These are phyloP conservation scores for Akanthomyces lecanii DNA, from an alignment of 2,329 filamentous ascomycete species.

Conservation along the genomic window DNA sequence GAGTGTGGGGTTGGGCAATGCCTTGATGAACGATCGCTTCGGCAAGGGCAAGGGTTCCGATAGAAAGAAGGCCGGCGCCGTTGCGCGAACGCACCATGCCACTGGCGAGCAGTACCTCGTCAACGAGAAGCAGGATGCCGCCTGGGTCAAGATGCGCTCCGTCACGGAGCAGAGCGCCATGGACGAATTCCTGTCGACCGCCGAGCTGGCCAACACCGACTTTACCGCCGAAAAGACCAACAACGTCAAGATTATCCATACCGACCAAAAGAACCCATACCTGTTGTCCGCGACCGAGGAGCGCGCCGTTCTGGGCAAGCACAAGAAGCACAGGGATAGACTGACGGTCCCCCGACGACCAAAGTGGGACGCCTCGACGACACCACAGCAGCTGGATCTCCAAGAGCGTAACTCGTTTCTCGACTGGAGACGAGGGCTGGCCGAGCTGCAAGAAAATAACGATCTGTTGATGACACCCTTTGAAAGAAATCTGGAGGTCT, in stretches of 20 bases:
- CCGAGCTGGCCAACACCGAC: slow-evolving; percentile 94
- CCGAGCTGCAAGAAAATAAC: slow-evolving; percentile 88
- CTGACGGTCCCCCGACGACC: slow-evolving; percentile 89
- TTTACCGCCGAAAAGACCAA: slow-evolving; percentile 99
- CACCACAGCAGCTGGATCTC: slow-evolving; percentile 72
- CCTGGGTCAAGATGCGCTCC: slow-evolving; percentile 99
- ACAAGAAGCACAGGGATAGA: slow-evolving; percentile 71
- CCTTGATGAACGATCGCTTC: slow-evolving; percentile 98
- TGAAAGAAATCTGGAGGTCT: slow-evolving; percentile 94
- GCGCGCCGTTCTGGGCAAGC: slow-evolving; percentile 70
- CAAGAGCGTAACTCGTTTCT: slow-evolving; percentile 77
- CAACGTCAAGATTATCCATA: slow-evolving; percentile 97
- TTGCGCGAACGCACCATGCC: slow-evolving; percentile 64
- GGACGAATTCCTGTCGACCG: slow-evolving; percentile 93
- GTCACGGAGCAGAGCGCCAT: slow-evolving; percentile 95
- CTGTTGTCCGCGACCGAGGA: slow-evolving; percentile 83
- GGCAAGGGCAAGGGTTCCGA: slow-evolving; percentile 85
- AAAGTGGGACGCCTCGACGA: slow-evolving; percentile 82
- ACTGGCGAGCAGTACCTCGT: slow-evolving; percentile 90
- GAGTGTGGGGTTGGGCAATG: slow-evolving; percentile 89
- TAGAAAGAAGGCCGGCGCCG: slow-evolving; percentile 64
- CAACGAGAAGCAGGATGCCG: slow-evolving; percentile 83
- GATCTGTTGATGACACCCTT: slow-evolving; percentile 97
- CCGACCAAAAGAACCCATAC: slow-evolving; percentile 93
- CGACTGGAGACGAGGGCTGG: slow-evolving; percentile 83